Evolutionary conservation across 2,329 filamentous ascomycete genomes (phyloP).

Genomic region (Didymella sp.): DNA sequence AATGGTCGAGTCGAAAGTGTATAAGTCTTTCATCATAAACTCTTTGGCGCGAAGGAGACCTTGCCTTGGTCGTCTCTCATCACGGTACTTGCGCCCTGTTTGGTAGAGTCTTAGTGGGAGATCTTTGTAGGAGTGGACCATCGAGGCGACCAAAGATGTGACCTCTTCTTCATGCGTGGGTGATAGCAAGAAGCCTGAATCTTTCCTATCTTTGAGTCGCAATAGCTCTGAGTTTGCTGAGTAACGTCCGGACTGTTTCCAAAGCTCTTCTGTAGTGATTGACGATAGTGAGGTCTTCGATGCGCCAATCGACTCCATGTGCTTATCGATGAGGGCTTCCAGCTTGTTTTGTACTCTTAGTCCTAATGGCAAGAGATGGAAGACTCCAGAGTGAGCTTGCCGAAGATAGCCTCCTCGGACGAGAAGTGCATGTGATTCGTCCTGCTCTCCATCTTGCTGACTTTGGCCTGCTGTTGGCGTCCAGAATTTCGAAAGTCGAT

Average conservation of each 20-base stretch:
- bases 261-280: conserved; percentile 83
- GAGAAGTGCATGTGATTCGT: conserved; percentile 55
- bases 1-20: conserved; percentile 82
- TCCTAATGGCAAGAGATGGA: conserved; percentile 88
- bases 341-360: conserved; percentile 88
- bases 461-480: conserved; percentile 75
- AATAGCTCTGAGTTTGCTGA: conserved; percentile 82
- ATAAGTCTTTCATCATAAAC: conserved; percentile 98
- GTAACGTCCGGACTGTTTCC: conserved; percentile 84
- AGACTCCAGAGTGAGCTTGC: conserved; percentile 83
- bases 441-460: conserved; percentile 58
- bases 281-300: conserved; percentile 84
- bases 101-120: conserved; percentile 90
- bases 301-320: conserved; percentile 83
- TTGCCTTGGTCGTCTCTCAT: conserved; percentile 87
- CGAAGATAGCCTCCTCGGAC: conserved; percentile 56
- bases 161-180: conserved; percentile 98
- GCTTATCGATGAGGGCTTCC: conserved; percentile 81
- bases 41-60: conserved; percentile 87
- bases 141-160: conserved; percentile 75
- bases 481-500: conserved; percentile 78
- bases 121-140: conserved; percentile 82
- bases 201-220: conserved; percentile 78
- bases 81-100: conserved; percentile 90
- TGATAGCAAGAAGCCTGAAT: conserved; percentile 75